Percentiles rank a stretch among this genome's conserved stretches.
Evolutionary conservation across 345 rosid species (phyloP).

Genomic region (Syzygium oleosum): DNA sequence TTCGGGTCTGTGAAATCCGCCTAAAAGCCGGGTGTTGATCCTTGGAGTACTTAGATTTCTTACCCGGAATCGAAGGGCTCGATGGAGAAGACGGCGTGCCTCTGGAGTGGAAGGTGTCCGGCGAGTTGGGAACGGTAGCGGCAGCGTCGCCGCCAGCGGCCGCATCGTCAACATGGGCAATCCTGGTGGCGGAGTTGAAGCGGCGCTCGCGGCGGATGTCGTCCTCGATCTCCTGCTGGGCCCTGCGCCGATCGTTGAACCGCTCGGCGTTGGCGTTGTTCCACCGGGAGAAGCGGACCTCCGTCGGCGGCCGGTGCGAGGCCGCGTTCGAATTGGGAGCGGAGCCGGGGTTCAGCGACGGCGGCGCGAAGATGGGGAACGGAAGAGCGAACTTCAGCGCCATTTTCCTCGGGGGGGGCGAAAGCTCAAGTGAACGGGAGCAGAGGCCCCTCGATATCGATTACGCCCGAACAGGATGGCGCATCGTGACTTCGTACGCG

Average conservation of each 20-base stretch:
- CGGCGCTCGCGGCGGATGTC: conserved; percentile 67
- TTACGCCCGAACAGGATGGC: neutral
- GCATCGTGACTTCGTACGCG: neutral
- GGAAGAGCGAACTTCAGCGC: conserved; percentile 53
- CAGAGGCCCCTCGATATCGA: neutral
- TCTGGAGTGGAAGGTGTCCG: conserved; percentile 36
- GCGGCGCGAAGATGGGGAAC: conserved; percentile 59
- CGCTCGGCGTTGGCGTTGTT: conserved; percentile 62
- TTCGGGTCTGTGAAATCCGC: conserved; percentile 5
- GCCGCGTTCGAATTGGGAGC: neutral
- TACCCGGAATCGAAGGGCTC: conserved; percentile 65
- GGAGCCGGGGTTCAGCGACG: conserved; percentile 10
- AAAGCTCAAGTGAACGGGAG: neutral
- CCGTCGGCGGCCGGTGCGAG: conserved; percentile 28
- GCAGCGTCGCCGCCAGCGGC: neutral
- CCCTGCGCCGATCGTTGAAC: conserved; percentile 56
- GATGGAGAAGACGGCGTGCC: conserved; percentile 82
- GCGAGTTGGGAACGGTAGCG: neutral
- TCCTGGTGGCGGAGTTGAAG: conserved; percentile 43
- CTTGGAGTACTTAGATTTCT: conserved; percentile 71
- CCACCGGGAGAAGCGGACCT: conserved; percentile 69
- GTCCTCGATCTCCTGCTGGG: conserved; percentile 57
- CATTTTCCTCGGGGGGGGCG: neutral
- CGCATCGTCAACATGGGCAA: conserved; percentile 18
- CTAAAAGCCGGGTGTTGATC: conserved; percentile 36